Conservation (phyloP, 1,284 basidiomycete species). For the Neotropicomus parvogracilis region DNA sequence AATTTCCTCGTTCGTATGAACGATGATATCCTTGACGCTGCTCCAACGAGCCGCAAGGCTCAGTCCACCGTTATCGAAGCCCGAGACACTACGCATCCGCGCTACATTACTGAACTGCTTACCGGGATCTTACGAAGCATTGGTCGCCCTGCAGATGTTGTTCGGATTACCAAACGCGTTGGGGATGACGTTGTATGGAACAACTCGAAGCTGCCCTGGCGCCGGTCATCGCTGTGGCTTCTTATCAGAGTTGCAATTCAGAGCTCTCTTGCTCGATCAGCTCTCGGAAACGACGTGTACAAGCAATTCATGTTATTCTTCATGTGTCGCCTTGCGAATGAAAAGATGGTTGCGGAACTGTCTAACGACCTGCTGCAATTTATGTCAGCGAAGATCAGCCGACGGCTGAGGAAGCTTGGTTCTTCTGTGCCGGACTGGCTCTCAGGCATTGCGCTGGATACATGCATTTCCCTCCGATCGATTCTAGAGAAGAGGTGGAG, state of each 20-base stretch:
- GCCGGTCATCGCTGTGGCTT: conserved; percentile 38
- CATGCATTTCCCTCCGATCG: neutral
- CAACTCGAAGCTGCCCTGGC: conserved; percentile 34
- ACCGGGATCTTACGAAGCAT: conserved; percentile 33
- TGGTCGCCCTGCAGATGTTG: conserved; percentile 13
- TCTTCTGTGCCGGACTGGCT: neutral
- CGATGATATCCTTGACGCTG: no score
- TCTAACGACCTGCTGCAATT: neutral
- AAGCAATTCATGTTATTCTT: conserved; percentile 46
- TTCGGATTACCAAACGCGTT: conserved; percentile 22
- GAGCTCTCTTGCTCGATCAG: conserved; percentile 31
- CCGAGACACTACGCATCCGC: conserved; percentile 22
- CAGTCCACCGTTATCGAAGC: conserved; percentile 19
- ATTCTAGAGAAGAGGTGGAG: neutral
- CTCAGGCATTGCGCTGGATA: neutral
- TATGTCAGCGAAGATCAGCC: neutral
- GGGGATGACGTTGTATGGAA: conserved; percentile 34
- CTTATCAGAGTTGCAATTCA: conserved; percentile 39
- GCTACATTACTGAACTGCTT: conserved; percentile 28
- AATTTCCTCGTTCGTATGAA: no score
- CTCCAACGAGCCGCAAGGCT: no score
- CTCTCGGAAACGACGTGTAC: conserved; percentile 32
- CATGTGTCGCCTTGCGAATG: conserved; percentile 18
- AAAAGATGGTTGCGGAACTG: conserved; percentile 6
- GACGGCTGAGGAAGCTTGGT: no score